Base-by-base conservation (phyloP, 2,329 filamentous ascomycete genomes). In the Alternaria dauci region DNA sequence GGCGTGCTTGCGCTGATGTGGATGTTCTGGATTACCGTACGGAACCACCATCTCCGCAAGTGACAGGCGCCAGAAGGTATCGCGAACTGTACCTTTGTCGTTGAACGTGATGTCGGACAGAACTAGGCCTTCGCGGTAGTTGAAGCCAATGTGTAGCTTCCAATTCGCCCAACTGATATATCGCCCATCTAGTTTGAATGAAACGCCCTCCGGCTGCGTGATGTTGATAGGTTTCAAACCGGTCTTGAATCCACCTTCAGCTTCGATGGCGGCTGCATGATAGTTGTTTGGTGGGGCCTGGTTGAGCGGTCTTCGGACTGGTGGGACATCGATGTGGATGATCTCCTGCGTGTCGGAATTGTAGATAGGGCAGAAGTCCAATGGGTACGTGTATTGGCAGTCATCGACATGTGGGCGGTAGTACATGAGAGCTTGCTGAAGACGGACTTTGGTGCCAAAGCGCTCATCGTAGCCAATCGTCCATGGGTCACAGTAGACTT, bases 401-500 rank as follows among this genome's bases (percentile, higher is more conserved):
- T 94, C 91, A 72, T 97, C 93, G 18, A 90, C 74, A 69, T 94
- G 85, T 4, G 93, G 93, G 16, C 94, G 89, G 79, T 96, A 97
- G 83, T 97, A 97, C 93, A 97, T 96, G 55, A 97, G 83, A 2
- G 93, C 94, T 80, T 97, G 94, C 80, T 97, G 94, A 4, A 97
- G 86, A 55, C 94, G 89, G 43, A 92, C 84, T 43, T 83, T 83
- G 76, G 82, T 94, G 63, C 93, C 94, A 71, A 93, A 95, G 44
- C 94, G 89, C 81, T 96, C 92, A 71, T 97, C 94, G 75, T 93
- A 96, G 50, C 94, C 94, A 78, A 97, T 96, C 1, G 94, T 96
- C 94, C 94, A 97, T 11, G 92, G 93, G 76, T 97, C 94, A 79
- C 93, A 96, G 82, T 96, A 97, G 48, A 97, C 92, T 80, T 97